Evolutionary conservation across 805 yeast genomes (phyloP), one percentile per base, ranked within the genome.

Genomic region (Barnettozyma vustinii): DNA sequence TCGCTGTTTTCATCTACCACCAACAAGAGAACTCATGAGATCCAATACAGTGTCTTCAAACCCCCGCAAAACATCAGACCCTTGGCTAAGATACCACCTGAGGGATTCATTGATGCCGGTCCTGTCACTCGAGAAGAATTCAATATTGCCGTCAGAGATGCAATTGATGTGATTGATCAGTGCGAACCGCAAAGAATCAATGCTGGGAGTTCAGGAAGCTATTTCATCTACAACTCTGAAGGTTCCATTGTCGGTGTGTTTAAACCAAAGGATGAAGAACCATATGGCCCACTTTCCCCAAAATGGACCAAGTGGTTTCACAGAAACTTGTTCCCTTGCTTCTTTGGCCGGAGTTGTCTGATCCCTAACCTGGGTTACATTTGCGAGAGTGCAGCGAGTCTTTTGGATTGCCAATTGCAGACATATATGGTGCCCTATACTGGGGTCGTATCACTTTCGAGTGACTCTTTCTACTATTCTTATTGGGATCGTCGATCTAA

Each of bases 221-320:
- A 84, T 59, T 84, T 84, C 59, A 69, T 83, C 1, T 72, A 67
- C 51, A 66, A 69, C 42, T 52, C 67, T 1, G 30, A 52, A 1
- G 62, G 65, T 32, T 56, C 65, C 39, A 72, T 72, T 12, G 73
- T 73, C 15, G 90, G 83, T 0, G 81, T 84, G 2, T 84, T 84
- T 69, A 84, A 84, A 60, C 91, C 91, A 5, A 83, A 83, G 59
- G 89, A 84, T 62, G 91, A 84, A 62, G 90, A 84, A 56, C 91
- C 90, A 0, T 84, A 84, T 59, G 91, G 90, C 0, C 87, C 89
- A 1, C 59, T 84, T 46, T 79, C 86, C 4, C 90, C 91, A 1
- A 84, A 84, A 60, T 82, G 90, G 89, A 77, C 86, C 1, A 84
- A 84, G 64, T 84, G 91, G 90, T 61, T 83, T 4, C 90, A 84